phyloP scores from a whole-genome alignment of 1,139 yeast species.

The Sugiyamaella neomexicana region DNA sequence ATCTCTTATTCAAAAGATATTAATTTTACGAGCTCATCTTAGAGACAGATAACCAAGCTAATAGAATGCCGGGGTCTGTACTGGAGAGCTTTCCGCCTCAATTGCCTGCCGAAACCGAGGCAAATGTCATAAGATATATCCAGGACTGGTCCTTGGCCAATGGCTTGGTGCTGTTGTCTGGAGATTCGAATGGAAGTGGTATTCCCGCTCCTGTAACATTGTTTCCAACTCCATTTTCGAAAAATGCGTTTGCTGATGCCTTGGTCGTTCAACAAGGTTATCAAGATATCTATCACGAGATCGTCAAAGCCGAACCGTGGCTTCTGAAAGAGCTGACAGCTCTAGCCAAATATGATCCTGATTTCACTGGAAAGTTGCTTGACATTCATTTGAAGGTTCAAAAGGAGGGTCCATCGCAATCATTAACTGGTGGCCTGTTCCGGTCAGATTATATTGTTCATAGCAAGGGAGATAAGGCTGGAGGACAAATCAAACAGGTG shows the following conservation, averaged over 20 bases:
- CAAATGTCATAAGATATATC: constrained; percentile 36
- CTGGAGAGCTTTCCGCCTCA: constrained; percentile 24
- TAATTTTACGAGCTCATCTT: background rate
- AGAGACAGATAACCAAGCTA: background rate
- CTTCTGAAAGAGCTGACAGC: constrained; percentile 55
- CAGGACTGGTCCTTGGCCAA: constrained; percentile 77
- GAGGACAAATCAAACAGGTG: constrained; percentile 69
- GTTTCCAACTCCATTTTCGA: constrained; percentile 88
- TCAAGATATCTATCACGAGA: constrained; percentile 60
- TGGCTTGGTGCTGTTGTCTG: constrained; percentile 79
- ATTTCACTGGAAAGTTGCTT: constrained; percentile 76
- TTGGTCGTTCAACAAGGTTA: constrained; percentile 63
- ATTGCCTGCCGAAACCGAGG: constrained; percentile 23
- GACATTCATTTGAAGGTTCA: constrained; percentile 41
- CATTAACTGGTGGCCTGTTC: constrained; percentile 76
- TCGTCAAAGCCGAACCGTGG: constrained; percentile 60
- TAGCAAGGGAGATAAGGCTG: constrained; percentile 30
- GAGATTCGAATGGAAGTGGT: constrained; percentile 46
- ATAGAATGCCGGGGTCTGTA: background rate
- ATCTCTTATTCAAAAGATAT: background rate
- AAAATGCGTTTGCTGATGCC: constrained; percentile 63
- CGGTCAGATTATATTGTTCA: constrained; percentile 90
- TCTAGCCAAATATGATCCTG: constrained; percentile 55
- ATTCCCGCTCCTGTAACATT: constrained; percentile 82
- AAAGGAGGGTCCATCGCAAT: constrained; percentile 55